A percentile compares a stretch with the other conserved stretches of the same genome.
These are phyloP conservation scores for Beauveria australis DNA, from an alignment of 2,329 filamentous ascomycete genomes.

Conservation along the genomic window DNA sequence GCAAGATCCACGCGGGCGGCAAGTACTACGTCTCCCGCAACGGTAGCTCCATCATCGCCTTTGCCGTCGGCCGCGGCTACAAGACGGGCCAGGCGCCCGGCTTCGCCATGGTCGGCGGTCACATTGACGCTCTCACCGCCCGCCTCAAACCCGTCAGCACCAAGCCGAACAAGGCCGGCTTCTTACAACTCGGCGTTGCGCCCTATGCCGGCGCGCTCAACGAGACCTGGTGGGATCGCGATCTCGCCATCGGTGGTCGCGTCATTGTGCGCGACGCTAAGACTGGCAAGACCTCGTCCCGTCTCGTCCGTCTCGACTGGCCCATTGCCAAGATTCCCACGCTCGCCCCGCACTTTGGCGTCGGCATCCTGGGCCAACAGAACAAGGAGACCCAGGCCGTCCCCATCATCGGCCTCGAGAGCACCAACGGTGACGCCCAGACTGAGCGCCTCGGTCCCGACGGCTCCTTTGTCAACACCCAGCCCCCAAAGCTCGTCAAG, in stretches of 20 bases:
- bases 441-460: conserved; percentile 46
- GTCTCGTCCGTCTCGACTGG: conserved; percentile 87
- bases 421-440: conserved; percentile 41
- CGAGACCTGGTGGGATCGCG: conserved; percentile 93
- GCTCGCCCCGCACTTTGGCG: conserved; percentile 87
- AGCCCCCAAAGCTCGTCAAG: conserved; percentile 77
- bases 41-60: conserved; percentile 76
- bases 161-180: conserved; percentile 77
- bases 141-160: conserved; percentile 85
- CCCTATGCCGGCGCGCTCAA: conserved; percentile 86
- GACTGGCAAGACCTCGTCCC: conserved; percentile 67
- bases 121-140: conserved; percentile 87
- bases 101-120: conserved; percentile 79
- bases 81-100: conserved; percentile 64
- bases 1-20: conserved; percentile 65
- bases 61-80: conserved; percentile 73
- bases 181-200: conserved; percentile 80
- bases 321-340: conserved; percentile 90
- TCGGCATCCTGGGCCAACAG: conserved; percentile 56
- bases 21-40: conserved; percentile 89
- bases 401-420: conserved; percentile 84
- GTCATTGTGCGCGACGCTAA: conserved; percentile 70
- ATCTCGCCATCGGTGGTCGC: conserved; percentile 81
- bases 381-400: conserved; percentile 93
- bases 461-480: conserved; percentile 70